Evolutionary conservation across 78 protist genomes (phyloP).

Genomic region (Kipferlia bialata): DNA sequence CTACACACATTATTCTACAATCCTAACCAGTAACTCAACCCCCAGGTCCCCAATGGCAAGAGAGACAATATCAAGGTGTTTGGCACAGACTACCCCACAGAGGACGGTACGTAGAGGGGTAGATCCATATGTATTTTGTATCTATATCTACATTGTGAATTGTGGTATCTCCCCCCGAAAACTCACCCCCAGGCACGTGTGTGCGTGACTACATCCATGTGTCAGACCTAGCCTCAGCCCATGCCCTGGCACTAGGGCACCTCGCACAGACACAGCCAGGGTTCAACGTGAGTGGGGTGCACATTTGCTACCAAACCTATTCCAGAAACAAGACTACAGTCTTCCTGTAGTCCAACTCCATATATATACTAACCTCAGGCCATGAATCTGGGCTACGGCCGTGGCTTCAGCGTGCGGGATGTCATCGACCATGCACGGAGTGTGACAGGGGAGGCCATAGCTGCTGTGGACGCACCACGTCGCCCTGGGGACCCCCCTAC

Average conservation of each 20-base stretch:
- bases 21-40: no score
- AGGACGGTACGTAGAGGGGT: no score
- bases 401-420: constrained; percentile 21
- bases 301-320: no score
- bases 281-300: no score
- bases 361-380: neutral
- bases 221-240: constrained; percentile 20
- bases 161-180: no score
- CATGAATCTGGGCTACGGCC: constrained; percentile 28
- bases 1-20: no score
- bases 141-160: no score
- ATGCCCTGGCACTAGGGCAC: constrained; percentile 1
- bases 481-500: neutral
- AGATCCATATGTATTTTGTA: no score
- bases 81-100: constrained; percentile 81
- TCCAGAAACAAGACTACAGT: no score
- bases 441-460: constrained; percentile 10
- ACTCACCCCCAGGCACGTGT: no score
- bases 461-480: constrained; percentile 30
- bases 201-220: constrained; percentile 80
- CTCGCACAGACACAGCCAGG: neutral
- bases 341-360: neutral
- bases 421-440: constrained; percentile 9
- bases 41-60: constrained; percentile 72
- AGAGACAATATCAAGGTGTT: constrained; percentile 57